phyloP scores from a whole-genome alignment of 1,284 basidiomycete species.

The Marasmius tenuissimus region DNA sequence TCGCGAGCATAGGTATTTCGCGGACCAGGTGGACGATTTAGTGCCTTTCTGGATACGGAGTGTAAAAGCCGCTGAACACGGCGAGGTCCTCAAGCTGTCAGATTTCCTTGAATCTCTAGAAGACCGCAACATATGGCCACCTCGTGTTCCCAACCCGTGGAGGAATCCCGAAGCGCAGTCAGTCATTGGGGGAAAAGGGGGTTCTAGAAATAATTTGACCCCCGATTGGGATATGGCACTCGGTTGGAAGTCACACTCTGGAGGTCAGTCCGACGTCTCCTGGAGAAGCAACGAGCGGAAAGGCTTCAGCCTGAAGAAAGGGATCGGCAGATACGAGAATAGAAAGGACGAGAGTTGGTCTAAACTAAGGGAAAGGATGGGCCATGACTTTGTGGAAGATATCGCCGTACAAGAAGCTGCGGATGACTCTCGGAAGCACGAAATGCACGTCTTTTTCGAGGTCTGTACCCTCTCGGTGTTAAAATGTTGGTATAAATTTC shows the following conservation, averaged over 20 bases:
- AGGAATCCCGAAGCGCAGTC: conserved; percentile 7
- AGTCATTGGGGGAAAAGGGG: conserved; percentile 13
- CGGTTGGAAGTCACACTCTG: background rate
- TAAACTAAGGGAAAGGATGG: background rate
- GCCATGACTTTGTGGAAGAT: conserved; percentile 46
- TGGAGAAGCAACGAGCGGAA: background rate
- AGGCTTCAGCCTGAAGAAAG: background rate
- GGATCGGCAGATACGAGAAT: background rate
- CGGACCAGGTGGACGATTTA: conserved; percentile 45
- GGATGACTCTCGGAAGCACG: conserved; percentile 35
- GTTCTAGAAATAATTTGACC: background rate
- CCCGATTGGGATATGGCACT: conserved; percentile 16
- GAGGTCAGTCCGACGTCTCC: background rate
- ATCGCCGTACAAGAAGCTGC: conserved; percentile 42
- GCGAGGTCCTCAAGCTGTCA: conserved; percentile 45
- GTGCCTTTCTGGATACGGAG: conserved; percentile 57
- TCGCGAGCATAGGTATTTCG: conserved; percentile 51
- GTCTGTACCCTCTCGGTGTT: conserved; percentile 29
- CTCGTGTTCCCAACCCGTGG: conserved; percentile 8
- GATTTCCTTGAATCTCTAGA: conserved; percentile 47
- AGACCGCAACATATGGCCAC: conserved; percentile 13
- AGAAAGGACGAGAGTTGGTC: background rate
- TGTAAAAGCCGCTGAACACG: conserved; percentile 50
- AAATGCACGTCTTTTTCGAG: conserved; percentile 52
- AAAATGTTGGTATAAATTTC: background rate